Percentiles rank a stretch among this genome's conserved stretches.
Conservation (phyloP, 2,329 filamentous ascomycete genomes). For the Aspergillus tubingensis region DNA sequence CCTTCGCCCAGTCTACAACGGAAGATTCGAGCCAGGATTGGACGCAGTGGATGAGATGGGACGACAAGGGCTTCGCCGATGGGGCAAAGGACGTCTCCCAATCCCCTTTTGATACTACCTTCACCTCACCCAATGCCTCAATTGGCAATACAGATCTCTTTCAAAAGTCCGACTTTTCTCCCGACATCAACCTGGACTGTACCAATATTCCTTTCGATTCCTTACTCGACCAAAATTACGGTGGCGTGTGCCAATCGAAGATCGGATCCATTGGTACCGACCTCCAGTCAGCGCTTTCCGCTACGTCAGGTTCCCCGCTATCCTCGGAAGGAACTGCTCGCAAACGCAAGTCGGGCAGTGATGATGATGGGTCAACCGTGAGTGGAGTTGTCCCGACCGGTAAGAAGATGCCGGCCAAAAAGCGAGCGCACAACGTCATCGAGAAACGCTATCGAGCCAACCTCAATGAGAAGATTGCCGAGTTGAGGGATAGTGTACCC, state of each 20-base stretch:
- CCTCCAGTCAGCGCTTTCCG: conserved; percentile 20
- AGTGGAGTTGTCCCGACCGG: conserved; percentile 32
- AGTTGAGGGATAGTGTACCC: conserved; percentile 86
- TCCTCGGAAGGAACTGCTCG: conserved; percentile 43
- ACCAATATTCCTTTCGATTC: conserved; percentile 30
- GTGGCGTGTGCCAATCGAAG: conserved; percentile 7
- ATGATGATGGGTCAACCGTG: conserved; percentile 41
- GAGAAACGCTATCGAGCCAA: conserved; percentile 97
- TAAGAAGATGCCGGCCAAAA: conserved; percentile 70
- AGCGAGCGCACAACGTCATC: conserved; percentile 97
- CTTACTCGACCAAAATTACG: conserved; percentile 12
- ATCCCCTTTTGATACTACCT: conserved; percentile 26
- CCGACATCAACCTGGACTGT: conserved; percentile 34
- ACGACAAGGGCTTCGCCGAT: conserved; percentile 38
- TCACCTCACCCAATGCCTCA: conserved; percentile 30
- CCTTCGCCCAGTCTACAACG: conserved; percentile 22
- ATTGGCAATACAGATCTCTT: conserved; percentile 25
- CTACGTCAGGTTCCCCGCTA: conserved; percentile 27
- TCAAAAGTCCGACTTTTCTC: conserved; percentile 30
- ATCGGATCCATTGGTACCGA: conserved; percentile 10
- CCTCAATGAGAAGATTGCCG: conserved; percentile 94
- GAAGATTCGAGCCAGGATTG: conserved; percentile 42
- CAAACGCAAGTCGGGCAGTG: conserved; percentile 70
- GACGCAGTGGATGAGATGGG: conserved; percentile 51
- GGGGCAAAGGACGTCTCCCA: conserved; percentile 29